Conservation (phyloP, 768 basidiomycete genomes). For the Mycena leptocephala region DNA sequence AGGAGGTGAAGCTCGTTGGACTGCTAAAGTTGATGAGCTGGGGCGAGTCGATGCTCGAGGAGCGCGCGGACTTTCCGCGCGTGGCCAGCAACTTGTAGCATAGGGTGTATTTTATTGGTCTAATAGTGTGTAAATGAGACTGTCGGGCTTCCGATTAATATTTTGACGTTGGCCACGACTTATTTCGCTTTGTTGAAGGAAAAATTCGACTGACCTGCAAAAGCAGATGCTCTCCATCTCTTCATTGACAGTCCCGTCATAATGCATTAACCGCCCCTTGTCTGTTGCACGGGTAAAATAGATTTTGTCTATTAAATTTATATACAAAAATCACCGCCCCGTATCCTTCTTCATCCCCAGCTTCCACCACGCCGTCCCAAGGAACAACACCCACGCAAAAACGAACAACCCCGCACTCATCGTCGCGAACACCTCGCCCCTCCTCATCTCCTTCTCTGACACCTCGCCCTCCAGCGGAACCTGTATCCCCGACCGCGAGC, state of each 20-base stretch:
- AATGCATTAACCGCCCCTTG: too few relatives aligned
- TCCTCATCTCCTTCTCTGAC: conserved; percentile 51
- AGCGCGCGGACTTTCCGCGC: conserved; percentile 84
- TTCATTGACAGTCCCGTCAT: too few relatives aligned
- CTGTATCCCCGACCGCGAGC: conserved; percentile 40
- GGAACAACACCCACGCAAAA: conserved; percentile 75
- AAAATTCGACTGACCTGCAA: too few relatives aligned
- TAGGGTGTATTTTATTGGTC: not conserved
- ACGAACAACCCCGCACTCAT: conserved; percentile 61
- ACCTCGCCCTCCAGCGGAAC: conserved; percentile 31
- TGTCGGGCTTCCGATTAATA: conserved; percentile 5
- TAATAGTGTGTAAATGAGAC: too few relatives aligned
- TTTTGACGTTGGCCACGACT: too few relatives aligned
- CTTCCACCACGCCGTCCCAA: conserved; percentile 73
- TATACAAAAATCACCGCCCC: too few relatives aligned
- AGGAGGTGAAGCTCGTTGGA: conserved; percentile 91
- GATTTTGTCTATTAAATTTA: too few relatives aligned
- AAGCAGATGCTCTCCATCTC: too few relatives aligned
- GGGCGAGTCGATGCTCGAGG: conserved; percentile 88
- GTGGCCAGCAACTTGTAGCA: not conserved
- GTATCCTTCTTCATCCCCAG: conserved; percentile 65
- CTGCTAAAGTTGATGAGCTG: conserved; percentile 89
- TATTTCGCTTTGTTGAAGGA: too few relatives aligned
- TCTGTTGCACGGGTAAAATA: too few relatives aligned
- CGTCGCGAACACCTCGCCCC: conserved; percentile 68